Conservation (phyloP, 2,329 filamentous ascomycete species). For the Venturia carpophila region DNA sequence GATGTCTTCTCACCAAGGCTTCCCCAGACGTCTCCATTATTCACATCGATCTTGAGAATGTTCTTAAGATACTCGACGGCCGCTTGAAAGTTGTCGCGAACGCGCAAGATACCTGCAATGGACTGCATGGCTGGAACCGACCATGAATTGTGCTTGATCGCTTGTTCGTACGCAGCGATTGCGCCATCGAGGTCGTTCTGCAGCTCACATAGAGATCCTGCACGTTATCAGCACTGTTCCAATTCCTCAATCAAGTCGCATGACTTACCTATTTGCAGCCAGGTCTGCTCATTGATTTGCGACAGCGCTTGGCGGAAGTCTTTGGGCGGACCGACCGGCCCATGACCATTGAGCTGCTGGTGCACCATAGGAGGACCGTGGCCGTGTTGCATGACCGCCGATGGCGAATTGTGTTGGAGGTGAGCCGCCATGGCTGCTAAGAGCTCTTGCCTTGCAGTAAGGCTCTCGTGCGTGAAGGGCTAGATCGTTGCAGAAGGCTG, state of each 20-base stretch:
- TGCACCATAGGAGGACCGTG: constrained; percentile 51
- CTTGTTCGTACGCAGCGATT: constrained; percentile 83
- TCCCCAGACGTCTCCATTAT: constrained; percentile 93
- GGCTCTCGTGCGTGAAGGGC: not conserved
- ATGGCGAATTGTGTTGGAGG: constrained; percentile 15
- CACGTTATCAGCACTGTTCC: not conserved
- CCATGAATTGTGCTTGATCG: constrained; percentile 76
- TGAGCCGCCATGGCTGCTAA: not conserved
- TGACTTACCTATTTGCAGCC: constrained; percentile 81
- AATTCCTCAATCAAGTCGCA: constrained; percentile 4
- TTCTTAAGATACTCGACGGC: constrained; percentile 88
- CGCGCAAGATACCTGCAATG: constrained; percentile 83
- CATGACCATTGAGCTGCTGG: constrained; percentile 47
- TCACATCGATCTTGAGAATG: constrained; percentile 80
- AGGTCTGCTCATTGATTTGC: constrained; percentile 76
- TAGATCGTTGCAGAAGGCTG: not conserved
- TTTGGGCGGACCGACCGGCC: constrained; percentile 43
- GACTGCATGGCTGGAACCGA: constrained; percentile 90
- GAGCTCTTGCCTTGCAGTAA: not conserved
- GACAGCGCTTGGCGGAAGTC: constrained; percentile 67
- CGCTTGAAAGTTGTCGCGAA: constrained; percentile 86
- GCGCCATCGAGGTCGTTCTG: constrained; percentile 85
- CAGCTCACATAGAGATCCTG: constrained; percentile 78
- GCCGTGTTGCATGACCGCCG: constrained; percentile 10
- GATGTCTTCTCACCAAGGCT: constrained; percentile 64